phyloP scores from a whole-genome alignment of 805 yeast genomes.

The Schizosaccharomyces japonicus region DNA sequence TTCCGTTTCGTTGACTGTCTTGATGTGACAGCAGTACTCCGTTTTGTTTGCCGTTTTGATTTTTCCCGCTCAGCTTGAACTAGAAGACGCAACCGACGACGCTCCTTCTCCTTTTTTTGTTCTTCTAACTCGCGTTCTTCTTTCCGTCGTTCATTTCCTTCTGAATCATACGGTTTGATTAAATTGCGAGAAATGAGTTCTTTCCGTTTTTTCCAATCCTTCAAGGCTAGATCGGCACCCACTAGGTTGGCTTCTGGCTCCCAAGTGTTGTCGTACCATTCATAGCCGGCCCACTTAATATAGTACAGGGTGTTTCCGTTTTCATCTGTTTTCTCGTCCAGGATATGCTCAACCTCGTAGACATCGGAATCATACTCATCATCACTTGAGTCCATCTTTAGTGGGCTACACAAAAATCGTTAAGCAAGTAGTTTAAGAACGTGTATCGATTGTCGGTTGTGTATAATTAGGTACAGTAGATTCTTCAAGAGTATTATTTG shows the following conservation, averaged over 20 bases:
- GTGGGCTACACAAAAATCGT: too few relatives aligned
- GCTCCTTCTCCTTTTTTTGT: too few relatives aligned
- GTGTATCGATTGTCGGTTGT: too few relatives aligned
- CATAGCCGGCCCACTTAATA: conserved; percentile 8
- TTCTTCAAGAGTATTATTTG: too few relatives aligned
- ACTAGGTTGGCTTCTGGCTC: conserved; percentile 6
- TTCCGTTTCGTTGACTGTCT: background rate
- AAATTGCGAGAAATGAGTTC: background rate
- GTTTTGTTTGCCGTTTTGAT: background rate
- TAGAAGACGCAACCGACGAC: too few relatives aligned
- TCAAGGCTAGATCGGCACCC: background rate
- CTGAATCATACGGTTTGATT: background rate
- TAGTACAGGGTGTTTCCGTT: background rate
- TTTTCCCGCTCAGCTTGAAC: background rate
- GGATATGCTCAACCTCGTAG: background rate
- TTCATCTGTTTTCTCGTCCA: background rate
- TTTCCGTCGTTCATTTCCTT: background rate
- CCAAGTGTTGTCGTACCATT: conserved; percentile 8
- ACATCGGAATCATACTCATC: background rate
- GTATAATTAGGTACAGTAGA: too few relatives aligned
- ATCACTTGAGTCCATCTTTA: background rate
- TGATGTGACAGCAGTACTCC: background rate
- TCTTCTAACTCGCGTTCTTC: background rate
- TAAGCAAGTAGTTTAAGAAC: too few relatives aligned
- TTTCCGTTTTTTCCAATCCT: background rate